phyloP scores from a whole-genome alignment of 306 rosid genomes.

The Aeschynomene evenia region DNA sequence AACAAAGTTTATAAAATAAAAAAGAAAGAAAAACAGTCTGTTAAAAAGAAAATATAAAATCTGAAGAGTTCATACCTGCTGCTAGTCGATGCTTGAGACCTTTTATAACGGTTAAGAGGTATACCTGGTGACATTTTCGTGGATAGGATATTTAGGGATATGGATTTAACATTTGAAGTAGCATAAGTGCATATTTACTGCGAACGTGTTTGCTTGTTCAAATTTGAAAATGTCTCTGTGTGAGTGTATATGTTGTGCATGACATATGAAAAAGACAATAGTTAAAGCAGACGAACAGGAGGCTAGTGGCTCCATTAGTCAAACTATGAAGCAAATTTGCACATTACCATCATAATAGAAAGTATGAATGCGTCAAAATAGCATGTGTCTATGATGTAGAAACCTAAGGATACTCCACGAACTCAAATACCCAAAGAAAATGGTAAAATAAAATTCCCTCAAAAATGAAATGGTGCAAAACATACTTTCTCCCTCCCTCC shows the following conservation, averaged over 20 bases:
- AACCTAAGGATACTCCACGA: not conserved
- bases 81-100: constrained; percentile 95
- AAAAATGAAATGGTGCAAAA: not conserved
- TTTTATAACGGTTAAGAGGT: constrained; percentile 81
- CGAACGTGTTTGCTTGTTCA: constrained; percentile 6
- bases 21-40: not conserved
- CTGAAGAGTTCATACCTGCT: constrained; percentile 70
- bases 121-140: constrained; percentile 68
- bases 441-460: not conserved
- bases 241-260: not conserved
- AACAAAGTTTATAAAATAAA: constrained; percentile 24
- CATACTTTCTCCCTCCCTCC: no score
- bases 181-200: constrained; percentile 20
- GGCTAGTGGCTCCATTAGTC: constrained; percentile 20
- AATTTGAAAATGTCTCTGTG: constrained; percentile 11
- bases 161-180: constrained; percentile 24
- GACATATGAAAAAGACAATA: constrained; percentile 21
- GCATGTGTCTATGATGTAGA: not conserved
- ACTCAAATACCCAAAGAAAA: not conserved
- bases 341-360: constrained; percentile 4
- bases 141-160: constrained; percentile 40
- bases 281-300: not conserved
- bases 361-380: not conserved
- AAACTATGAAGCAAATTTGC: constrained; percentile 13
- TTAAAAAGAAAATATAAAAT: constrained; percentile 14